These are phyloP conservation scores for Penicillium sp. DNA, from an alignment of 2,329 filamentous ascomycete species.

Conservation along the genomic window DNA sequence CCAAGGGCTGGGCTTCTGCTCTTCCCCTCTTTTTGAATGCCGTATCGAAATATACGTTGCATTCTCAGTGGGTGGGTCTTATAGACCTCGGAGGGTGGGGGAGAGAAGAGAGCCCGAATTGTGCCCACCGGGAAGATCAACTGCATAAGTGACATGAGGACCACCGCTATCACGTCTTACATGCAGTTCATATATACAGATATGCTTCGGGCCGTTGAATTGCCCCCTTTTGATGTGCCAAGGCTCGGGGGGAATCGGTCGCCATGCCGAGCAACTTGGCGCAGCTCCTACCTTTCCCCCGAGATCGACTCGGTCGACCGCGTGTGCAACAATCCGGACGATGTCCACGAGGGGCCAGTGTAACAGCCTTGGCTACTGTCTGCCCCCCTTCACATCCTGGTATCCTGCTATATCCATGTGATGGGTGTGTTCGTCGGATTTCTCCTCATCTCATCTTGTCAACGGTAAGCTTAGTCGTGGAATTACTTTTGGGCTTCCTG, in stretches of 20 bases:
- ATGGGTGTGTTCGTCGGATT: background rate
- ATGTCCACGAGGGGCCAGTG: conserved; percentile 9
- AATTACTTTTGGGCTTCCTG: background rate
- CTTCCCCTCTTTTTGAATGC: conserved; percentile 2
- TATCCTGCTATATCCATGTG: background rate
- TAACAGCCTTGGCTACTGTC: conserved; percentile 2
- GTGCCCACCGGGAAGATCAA: background rate
- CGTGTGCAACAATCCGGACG: conserved; percentile 9
- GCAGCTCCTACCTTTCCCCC: conserved; percentile 6
- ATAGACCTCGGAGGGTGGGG: background rate
- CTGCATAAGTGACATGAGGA: conserved; percentile 3
- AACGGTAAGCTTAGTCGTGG: background rate
- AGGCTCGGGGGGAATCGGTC: conserved; percentile 22
- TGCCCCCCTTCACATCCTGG: background rate
- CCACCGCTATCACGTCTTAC: conserved; percentile 5
- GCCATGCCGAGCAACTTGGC: conserved; percentile 22
- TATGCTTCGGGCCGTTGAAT: background rate
- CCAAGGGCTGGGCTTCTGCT: background rate
- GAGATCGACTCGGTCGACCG: conserved; percentile 2
- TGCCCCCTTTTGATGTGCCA: conserved; percentile 10
- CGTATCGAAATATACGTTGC: background rate
- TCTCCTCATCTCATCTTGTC: background rate
- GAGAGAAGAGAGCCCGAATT: background rate
- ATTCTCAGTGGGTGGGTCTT: background rate
- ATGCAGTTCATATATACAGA: background rate